Percentiles rank a stretch among this genome's conserved stretches.
Conservation (phyloP, 805 yeast species). For the Candida patagonica region DNA sequence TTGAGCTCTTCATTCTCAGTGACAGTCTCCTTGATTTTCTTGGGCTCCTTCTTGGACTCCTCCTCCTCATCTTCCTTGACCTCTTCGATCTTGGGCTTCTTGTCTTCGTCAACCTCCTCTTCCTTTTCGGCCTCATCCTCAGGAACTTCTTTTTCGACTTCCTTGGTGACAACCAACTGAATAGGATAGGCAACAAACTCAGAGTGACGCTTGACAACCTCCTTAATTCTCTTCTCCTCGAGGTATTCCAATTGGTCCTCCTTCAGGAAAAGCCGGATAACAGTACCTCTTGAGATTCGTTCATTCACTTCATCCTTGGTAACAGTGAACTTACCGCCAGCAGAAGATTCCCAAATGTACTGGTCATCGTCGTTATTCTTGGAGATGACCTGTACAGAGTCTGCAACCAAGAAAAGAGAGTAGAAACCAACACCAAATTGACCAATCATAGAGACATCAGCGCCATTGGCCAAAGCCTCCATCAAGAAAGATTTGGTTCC, state of each 20-base stretch:
- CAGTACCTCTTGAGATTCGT: slow-evolving; percentile 88
- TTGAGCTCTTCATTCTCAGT: slow-evolving; percentile 96
- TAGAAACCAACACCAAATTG: slow-evolving; percentile 99
- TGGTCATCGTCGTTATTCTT: slow-evolving; percentile 99
- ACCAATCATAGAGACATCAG: slow-evolving; percentile 99
- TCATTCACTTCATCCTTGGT: slow-evolving; percentile 82
- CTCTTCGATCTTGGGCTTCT: slow-evolving; percentile 68
- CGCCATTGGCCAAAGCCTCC: slow-evolving; percentile 99
- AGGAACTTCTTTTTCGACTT: slow-evolving; percentile 96
- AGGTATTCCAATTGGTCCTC: slow-evolving; percentile 98
- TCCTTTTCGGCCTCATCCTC: slow-evolving; percentile 56
- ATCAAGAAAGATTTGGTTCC: slow-evolving; percentile 95
- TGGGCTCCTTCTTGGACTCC: slow-evolving; percentile 63
- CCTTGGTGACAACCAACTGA: slow-evolving; percentile 96
- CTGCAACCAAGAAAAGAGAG: slow-evolving; percentile 98
- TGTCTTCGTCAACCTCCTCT: slow-evolving; percentile 50
- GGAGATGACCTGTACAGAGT: slow-evolving; percentile 95
- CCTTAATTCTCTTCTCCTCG: slow-evolving; percentile 99
- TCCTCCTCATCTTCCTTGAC: slow-evolving; percentile 67
- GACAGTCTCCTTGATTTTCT: slow-evolving; percentile 86
- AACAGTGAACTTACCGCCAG: slow-evolving; percentile 98
- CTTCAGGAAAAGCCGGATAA: slow-evolving; percentile 91
- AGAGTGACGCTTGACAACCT: slow-evolving; percentile 98
- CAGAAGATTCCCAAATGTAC: slow-evolving; percentile 99
- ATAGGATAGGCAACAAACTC: slow-evolving; percentile 99